A percentile compares a stretch with the other conserved stretches of the same genome.
Evolutionary conservation across 1,284 basidiomycete species (phyloP).

Genomic region (Puccinia hordei): DNA sequence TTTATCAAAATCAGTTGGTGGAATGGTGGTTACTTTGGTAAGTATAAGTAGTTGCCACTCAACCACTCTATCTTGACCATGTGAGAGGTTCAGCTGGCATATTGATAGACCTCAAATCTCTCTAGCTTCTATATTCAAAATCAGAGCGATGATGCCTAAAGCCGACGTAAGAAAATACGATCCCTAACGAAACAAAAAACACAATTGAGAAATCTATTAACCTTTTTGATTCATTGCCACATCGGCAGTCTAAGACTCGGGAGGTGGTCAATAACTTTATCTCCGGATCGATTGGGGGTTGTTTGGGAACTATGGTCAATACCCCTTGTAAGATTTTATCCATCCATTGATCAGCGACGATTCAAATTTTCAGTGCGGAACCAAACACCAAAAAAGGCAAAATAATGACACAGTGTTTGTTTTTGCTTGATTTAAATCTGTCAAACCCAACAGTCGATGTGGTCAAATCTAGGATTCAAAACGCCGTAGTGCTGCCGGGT

Average conservation of each 20-base stretch:
- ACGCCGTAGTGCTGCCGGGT: slow-evolving; percentile 67
- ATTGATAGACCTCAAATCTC: not conserved
- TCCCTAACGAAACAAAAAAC: not conserved
- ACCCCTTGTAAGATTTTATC: slow-evolving; percentile 61
- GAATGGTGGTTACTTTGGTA: slow-evolving; percentile 85
- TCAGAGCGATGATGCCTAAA: slow-evolving; percentile 39
- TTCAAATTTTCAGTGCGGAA: not conserved
- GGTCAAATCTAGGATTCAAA: slow-evolving; percentile 93
- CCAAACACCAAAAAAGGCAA: not conserved
- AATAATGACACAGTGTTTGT: slow-evolving; percentile 73
- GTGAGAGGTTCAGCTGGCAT: not conserved
- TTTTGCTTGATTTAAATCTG: slow-evolving; percentile 66
- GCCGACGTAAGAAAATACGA: slow-evolving; percentile 27
- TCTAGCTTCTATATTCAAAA: slow-evolving; percentile 2
- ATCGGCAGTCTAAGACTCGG: slow-evolving; percentile 65
- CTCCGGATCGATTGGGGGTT: slow-evolving; percentile 85
- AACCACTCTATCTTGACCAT: not conserved
- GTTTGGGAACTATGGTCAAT: slow-evolving; percentile 70
- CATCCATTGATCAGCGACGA: not conserved
- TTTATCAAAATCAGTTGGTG: slow-evolving; percentile 55
- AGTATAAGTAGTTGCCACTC: not conserved
- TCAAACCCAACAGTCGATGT: slow-evolving; percentile 65
- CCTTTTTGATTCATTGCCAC: not conserved
- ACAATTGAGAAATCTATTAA: not conserved
- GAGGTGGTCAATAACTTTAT: slow-evolving; percentile 88